Conservation (phyloP, 768 basidiomycete species). For the Leucocoprinus birnbaumii region DNA sequence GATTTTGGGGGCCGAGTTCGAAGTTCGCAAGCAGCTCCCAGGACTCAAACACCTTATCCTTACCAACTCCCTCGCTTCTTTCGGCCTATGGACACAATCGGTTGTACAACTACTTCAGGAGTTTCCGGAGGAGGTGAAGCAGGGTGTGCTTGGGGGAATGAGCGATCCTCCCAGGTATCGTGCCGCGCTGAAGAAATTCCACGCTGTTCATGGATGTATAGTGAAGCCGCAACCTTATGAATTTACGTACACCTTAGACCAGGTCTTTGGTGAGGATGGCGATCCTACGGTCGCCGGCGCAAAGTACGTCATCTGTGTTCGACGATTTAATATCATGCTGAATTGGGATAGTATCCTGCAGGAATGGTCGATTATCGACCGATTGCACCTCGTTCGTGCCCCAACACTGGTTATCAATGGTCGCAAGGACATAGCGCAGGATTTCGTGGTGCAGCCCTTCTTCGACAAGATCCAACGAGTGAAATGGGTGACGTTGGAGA, state of each 20-base stretch:
- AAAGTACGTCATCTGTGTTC: conserved; percentile 11
- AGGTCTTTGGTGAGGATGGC: conserved; percentile 21
- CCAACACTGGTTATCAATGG: conserved; percentile 43
- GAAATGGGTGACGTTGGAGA: conserved; percentile 41
- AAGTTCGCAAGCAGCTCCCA: conserved; percentile 33
- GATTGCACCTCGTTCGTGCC: conserved; percentile 34
- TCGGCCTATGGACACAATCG: conserved; percentile 22
- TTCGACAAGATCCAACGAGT: conserved; percentile 35
- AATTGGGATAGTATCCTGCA: conserved; percentile 19
- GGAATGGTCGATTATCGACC: conserved; percentile 44
- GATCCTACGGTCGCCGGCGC: conserved; percentile 29
- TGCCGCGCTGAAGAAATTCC: conserved; percentile 20
- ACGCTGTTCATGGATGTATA: conserved; percentile 21
- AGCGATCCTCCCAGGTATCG: conserved; percentile 15
- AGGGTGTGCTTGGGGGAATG: conserved; percentile 18
- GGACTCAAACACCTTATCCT: conserved; percentile 35
- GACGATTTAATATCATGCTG: neutral
- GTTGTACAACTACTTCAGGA: conserved; percentile 17
- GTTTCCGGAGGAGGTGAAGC: conserved; percentile 17
- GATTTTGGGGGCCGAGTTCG: conserved; percentile 44
- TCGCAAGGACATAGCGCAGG: conserved; percentile 35
- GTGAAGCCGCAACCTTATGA: conserved; percentile 22
- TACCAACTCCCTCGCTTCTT: conserved; percentile 26
- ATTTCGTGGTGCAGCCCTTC: conserved; percentile 34
- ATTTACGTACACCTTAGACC: conserved; percentile 17